Conservation (phyloP, 345 rosid genomes). For the Gossypium rotundifolium region DNA sequence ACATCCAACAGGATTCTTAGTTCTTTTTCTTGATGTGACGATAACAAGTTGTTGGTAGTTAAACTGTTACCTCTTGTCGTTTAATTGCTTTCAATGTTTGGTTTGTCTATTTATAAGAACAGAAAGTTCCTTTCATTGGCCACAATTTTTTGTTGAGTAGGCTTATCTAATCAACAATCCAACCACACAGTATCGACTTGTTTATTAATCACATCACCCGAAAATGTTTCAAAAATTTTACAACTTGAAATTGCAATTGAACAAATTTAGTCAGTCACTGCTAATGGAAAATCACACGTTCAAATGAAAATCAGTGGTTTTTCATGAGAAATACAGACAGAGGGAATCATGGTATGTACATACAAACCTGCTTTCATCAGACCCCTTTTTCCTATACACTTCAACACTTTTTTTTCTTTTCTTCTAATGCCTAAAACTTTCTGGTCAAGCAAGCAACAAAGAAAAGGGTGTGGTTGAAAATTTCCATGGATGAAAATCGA, state of each 20-base stretch:
- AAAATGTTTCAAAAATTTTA: neutral
- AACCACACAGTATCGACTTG: neutral
- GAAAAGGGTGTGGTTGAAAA: neutral
- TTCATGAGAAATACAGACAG: neutral
- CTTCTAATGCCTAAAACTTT: slow-evolving; percentile 11
- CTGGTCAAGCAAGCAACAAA: slow-evolving; percentile 17
- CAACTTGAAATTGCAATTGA: neutral
- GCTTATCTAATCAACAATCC: neutral
- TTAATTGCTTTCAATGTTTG: neutral
- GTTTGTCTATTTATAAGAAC: neutral
- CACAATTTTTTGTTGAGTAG: neutral
- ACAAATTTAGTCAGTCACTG: neutral
- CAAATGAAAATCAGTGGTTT: slow-evolving; percentile 9
- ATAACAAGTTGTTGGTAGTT: neutral
- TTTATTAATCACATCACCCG: neutral
- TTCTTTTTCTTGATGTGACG: neutral
- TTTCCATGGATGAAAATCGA: neutral
- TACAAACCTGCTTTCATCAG: slow-evolving; percentile 10
- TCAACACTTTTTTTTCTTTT: neutral
- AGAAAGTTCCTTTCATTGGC: neutral
- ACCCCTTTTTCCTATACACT: slow-evolving; percentile 30
- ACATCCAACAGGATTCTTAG: neutral
- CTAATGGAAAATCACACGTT: neutral
- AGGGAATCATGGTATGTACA: slow-evolving; percentile 29
- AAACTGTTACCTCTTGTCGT: slow-evolving; percentile 7